Percentiles rank a stretch among this genome's conserved stretches.
phyloP scores from a whole-genome alignment of 169 alveolate genomes.

The Cryptosporidium xiaoi region DNA sequence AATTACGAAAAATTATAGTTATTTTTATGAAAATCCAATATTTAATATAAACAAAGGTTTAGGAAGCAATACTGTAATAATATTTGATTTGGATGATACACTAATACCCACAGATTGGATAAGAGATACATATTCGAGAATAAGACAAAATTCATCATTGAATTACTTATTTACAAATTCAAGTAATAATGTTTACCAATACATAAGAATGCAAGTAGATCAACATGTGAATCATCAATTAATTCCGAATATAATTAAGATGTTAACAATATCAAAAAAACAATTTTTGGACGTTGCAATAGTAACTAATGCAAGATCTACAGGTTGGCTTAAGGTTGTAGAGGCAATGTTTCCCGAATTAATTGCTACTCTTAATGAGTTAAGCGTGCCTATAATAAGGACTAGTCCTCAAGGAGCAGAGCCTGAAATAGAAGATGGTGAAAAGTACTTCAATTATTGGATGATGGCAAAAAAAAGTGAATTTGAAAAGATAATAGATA shows the following conservation, averaged over 20 bases:
- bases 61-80: constrained; percentile 66
- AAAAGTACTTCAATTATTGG: constrained; percentile 84
- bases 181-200: constrained; percentile 71
- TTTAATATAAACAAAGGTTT: background rate
- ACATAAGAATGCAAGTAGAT: constrained; percentile 78
- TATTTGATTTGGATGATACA: constrained; percentile 86
- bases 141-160: constrained; percentile 49
- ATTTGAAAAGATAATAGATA: constrained; percentile 39
- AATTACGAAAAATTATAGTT: no score
- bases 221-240: constrained; percentile 78
- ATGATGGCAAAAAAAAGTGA: constrained; percentile 84
- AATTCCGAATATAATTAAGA: constrained; percentile 77
- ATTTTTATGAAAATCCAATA: no score
- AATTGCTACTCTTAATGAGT: constrained; percentile 76
- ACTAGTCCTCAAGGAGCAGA: constrained; percentile 82
- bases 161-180: constrained; percentile 59
- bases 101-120: constrained; percentile 87
- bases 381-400: constrained; percentile 81
- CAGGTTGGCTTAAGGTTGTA: constrained; percentile 82
- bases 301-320: constrained; percentile 86
- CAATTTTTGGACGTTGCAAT: constrained; percentile 82
- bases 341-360: constrained; percentile 84
- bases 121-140: constrained; percentile 58
- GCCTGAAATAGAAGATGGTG: constrained; percentile 79
- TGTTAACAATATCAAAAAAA: constrained; percentile 78